Evolutionary conservation across 768 basidiomycete genomes (phyloP).

Genomic region (Lactarius evosmus): DNA sequence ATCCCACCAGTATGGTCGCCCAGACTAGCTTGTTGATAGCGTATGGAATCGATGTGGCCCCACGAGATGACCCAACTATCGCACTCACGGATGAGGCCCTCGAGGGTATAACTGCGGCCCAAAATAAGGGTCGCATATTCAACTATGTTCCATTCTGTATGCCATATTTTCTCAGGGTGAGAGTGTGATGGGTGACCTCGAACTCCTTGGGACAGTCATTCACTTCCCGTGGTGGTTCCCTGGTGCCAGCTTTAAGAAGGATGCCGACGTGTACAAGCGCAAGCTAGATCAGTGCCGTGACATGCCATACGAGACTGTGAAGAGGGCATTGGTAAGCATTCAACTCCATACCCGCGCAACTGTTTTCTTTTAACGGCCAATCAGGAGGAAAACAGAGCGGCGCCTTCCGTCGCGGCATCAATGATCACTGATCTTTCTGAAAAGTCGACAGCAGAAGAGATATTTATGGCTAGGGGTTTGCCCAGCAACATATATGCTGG

Average conservation of each 20-base stretch:
- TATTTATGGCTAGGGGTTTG: conserved; percentile 12
- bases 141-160: conserved; percentile 37
- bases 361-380: neutral
- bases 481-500: conserved; percentile 15
- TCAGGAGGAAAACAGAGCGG: conserved; percentile 10
- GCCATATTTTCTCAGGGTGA: conserved; percentile 12
- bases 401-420: conserved; percentile 13
- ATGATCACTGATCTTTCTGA: conserved; percentile 11
- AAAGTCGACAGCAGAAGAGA: conserved; percentile 10
- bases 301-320: conserved; percentile 29
- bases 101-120: conserved; percentile 34
- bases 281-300: conserved; percentile 28
- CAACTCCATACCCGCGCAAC: neutral
- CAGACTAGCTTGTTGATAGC: conserved; percentile 41
- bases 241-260: conserved; percentile 31
- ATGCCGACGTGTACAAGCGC: conserved; percentile 24
- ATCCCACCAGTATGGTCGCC: conserved; percentile 32
- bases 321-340: conserved; percentile 27
- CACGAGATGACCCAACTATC: conserved; percentile 45
- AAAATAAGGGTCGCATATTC: conserved; percentile 45
- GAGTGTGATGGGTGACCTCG: neutral
- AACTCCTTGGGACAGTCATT: conserved; percentile 24
- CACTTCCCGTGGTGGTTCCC: conserved; percentile 34
- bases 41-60: conserved; percentile 46
- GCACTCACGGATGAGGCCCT: conserved; percentile 41